Percentiles rank a stretch among this genome's conserved stretches.
Evolutionary conservation across 108 stramenopile genomes (phyloP).

Genomic region (Mediolabrus comicus): DNA sequence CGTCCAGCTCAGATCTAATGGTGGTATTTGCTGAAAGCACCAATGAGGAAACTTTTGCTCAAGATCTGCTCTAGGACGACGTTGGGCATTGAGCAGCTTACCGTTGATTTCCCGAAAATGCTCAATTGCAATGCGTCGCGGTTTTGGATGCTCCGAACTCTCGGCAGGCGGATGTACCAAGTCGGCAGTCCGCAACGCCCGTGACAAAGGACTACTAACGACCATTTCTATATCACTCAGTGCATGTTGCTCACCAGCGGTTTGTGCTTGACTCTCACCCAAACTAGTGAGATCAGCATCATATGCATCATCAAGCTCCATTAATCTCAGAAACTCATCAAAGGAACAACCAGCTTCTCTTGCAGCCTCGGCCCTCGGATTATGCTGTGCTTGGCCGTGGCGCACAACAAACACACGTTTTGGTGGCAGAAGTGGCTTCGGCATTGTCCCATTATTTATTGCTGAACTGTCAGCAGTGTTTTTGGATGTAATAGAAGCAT

Average conservation of each 20-base stretch:
- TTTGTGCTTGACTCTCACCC: constrained; percentile 57
- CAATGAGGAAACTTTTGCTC: constrained; percentile 60
- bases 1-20: constrained; percentile 30
- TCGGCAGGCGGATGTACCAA: constrained; percentile 4
- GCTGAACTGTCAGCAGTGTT: not conserved
- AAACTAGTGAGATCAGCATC: constrained; percentile 53
- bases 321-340: constrained; percentile 67
- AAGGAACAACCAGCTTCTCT: constrained; percentile 59
- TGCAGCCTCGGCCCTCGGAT: constrained; percentile 77
- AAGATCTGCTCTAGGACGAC: constrained; percentile 48
- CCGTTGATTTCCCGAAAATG: constrained; percentile 83
- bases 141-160: not conserved
- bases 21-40: constrained; percentile 49
- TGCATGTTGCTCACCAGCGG: constrained; percentile 4
- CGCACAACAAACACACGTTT: constrained; percentile 61
- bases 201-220: constrained; percentile 34
- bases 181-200: constrained; percentile 40
- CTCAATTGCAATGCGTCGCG: constrained; percentile 52
- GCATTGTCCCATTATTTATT: not conserved
- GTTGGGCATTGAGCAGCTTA: constrained; percentile 68
- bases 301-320: constrained; percentile 72
- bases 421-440: constrained; percentile 21
- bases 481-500: not conserved
- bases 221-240: constrained; percentile 34
- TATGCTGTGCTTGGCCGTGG: constrained; percentile 82